These are phyloP conservation scores for Xylaria sp. DNA, from an alignment of 2,329 filamentous ascomycete genomes.

Conservation along the genomic window DNA sequence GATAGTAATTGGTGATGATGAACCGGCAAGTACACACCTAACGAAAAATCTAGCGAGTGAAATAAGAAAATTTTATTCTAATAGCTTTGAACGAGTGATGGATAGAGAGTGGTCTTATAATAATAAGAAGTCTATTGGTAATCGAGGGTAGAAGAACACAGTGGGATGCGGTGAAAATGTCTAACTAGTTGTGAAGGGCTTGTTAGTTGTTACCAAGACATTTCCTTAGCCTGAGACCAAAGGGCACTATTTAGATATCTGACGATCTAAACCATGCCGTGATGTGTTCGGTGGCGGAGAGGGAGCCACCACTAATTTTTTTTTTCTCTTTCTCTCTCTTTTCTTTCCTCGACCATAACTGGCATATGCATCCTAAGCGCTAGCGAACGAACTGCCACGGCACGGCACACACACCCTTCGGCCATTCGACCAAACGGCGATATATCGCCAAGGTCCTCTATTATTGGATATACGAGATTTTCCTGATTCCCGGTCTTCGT, in stretches of 20 bases:
- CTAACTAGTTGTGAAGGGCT: conserved; percentile 14
- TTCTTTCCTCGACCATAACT: background rate
- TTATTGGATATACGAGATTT: background rate
- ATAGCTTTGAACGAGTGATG: background rate
- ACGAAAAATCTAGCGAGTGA: conserved; percentile 18
- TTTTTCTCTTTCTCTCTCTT: background rate
- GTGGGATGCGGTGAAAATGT: background rate
- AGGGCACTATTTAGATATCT: conserved; percentile 24
- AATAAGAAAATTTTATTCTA: conserved; percentile 3
- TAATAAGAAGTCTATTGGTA: conserved; percentile 13
- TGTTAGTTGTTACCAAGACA: conserved; percentile 35
- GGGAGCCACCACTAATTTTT: background rate
- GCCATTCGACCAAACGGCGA: background rate
- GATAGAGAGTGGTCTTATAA: conserved; percentile 22
- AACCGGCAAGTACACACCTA: conserved; percentile 30
- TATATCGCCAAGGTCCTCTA: background rate
- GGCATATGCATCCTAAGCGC: conserved; percentile 1
- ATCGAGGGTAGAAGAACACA: background rate
- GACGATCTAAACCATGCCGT: conserved; percentile 5
- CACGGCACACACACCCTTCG: conserved; percentile 3
- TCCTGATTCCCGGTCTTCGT: background rate
- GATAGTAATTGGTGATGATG: conserved; percentile 2
- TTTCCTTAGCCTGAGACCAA: conserved; percentile 17
- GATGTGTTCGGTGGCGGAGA: conserved; percentile 27
- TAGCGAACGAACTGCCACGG: conserved; percentile 3